Percentiles rank a stretch among this genome's conserved stretches.
Conservation (phyloP, 768 basidiomycete species). For the Kwoniella sp. region DNA sequence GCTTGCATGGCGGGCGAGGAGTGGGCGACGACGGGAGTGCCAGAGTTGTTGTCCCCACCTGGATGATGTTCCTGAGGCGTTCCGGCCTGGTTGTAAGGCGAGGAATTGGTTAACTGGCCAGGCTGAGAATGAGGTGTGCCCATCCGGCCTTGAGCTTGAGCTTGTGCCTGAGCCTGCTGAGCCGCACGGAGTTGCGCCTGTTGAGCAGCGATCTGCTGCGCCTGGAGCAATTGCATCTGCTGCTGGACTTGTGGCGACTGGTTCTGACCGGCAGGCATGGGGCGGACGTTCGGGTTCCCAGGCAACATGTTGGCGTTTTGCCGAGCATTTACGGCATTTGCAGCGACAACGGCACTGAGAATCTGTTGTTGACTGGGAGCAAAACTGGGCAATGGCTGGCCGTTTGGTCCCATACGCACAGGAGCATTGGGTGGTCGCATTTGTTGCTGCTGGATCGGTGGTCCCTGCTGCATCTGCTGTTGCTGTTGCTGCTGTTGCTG, state of each 20-base stretch:
- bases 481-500: slow-evolving; percentile 12
- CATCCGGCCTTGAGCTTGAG: slow-evolving; percentile 24
- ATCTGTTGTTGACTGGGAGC: slow-evolving; percentile 48
- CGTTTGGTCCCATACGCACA: slow-evolving; percentile 28
- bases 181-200: slow-evolving; percentile 40
- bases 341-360: slow-evolving; percentile 45
- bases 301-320: slow-evolving; percentile 22
- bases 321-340: slow-evolving; percentile 31
- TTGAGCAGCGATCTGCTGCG: slow-evolving; percentile 44
- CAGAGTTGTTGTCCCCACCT: slow-evolving; percentile 11
- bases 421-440: slow-evolving; percentile 18
- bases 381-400: slow-evolving; percentile 37
- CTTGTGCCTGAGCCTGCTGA: slow-evolving; percentile 27
- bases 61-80: slow-evolving; percentile 29
- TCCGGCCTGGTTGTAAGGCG: slow-evolving; percentile 35
- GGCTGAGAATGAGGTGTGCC: slow-evolving; percentile 40
- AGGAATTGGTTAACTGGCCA: slow-evolving; percentile 26
- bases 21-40: slow-evolving; percentile 7
- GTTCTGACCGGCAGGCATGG: slow-evolving; percentile 2
- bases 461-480: not conserved
- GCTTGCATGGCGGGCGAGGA: slow-evolving; percentile 21
- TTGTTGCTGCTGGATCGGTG: slow-evolving; percentile 9
- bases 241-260: slow-evolving; percentile 36
- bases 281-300: slow-evolving; percentile 16
- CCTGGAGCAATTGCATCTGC: slow-evolving; percentile 44